Base-by-base conservation (phyloP, 129 eudicot genomes). In the Flaveria linearis region DNA sequence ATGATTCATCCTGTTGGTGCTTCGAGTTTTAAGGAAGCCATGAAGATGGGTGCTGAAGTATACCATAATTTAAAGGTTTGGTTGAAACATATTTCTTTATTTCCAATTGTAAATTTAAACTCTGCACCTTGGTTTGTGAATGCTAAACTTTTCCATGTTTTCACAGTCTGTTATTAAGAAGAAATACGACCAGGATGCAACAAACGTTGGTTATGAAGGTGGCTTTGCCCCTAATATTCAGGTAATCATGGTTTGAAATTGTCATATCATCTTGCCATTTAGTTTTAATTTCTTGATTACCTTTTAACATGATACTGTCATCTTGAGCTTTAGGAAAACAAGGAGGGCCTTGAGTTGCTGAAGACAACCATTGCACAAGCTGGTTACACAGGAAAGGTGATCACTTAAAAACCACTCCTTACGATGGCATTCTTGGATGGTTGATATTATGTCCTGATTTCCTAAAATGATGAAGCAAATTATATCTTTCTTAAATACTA, bases 161-260 rank as follows among this genome's bases (percentile, higher is more conserved):
- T 78, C 80, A 56, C 90, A 93, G 98, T 79, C 92, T 84, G 98
- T 93, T 76, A 90, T 93, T 56, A 93, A 93, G 87, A 93, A 93
- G 93, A 93, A 93, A 76, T 93, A 93, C 71, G 98, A 97, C n/a
- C 98, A 93, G 73, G 98, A 93, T 84, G 97, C 98, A 41, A 93
- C 98, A 80, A 93, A 93, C 80, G 98, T 93, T 52, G 98, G 98
- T 76, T 97, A 93, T 70, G 98, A 93, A 76, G 98, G 97, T 88
- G 98, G 98, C 72, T 93, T 93, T 81, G 97, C 98, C 78, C 98
- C 98, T 60, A 88, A 93, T 71, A 93, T 93, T 84, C 97, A 90
- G 93, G 97, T 92, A 30, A 45, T 13, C 11, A 46, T 68, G 17
- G 20, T 68, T 76, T 25, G 13, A 26, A 2, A 2, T 33, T 56